Conservation (phyloP, 2,329 filamentous ascomycete genomes). For the Aureobasidium sp. region DNA sequence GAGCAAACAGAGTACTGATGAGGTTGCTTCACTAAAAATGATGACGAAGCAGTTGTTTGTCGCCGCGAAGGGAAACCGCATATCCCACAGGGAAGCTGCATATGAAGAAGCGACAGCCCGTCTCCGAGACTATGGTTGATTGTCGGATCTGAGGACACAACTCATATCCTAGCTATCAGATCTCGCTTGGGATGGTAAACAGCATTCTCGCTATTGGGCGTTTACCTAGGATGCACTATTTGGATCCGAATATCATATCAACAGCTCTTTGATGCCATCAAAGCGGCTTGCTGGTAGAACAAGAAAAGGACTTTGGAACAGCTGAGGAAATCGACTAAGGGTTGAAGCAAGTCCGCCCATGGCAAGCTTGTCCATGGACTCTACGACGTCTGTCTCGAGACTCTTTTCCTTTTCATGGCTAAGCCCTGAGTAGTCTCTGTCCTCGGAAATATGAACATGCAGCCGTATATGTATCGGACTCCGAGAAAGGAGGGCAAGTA, state of each 20-base stretch:
- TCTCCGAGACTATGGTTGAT: not conserved
- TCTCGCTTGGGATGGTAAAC: no score
- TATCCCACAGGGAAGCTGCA: not conserved
- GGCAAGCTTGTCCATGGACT: not conserved
- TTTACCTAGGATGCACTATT: no score
- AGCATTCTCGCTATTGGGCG: no score
- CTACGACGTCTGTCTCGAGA: not conserved
- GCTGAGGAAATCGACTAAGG: no score
- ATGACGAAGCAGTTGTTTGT: not conserved
- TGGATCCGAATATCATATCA: no score
- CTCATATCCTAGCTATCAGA: no score
- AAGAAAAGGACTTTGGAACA: no score
- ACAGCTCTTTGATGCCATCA: no score
- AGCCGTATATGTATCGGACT: not conserved
- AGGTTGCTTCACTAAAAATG: not conserved
- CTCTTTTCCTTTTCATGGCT: not conserved
- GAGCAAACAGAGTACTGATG: not conserved
- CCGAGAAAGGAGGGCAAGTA: not conserved
- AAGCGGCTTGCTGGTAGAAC: no score
- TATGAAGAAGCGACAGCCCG: not conserved
- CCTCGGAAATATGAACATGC: not conserved
- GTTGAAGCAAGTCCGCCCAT: not conserved
- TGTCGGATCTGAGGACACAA: no score
- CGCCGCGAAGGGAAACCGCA: not conserved
- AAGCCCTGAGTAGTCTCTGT: not conserved